phyloP scores from a whole-genome alignment of 1,284 basidiomycete species.

The Sporisorium sorghi region DNA sequence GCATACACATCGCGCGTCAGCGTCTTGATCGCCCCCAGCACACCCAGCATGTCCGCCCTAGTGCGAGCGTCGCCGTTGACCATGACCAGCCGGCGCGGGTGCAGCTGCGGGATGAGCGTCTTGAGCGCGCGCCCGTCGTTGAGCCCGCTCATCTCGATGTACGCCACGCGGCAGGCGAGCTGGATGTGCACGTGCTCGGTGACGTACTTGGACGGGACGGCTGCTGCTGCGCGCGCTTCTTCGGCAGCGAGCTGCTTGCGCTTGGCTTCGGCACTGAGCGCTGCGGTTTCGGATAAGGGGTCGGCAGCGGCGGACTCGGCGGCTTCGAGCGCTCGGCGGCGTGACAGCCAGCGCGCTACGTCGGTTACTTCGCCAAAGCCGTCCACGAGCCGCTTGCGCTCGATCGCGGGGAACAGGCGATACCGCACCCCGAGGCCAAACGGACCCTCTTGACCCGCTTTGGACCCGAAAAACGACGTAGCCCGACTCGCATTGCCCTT shows the following conservation, averaged over 20 bases:
- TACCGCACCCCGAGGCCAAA: conserved; percentile 80
- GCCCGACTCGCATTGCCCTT: conserved; percentile 88
- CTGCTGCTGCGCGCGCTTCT: conserved; percentile 69
- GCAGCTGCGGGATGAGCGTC: conserved; percentile 94
- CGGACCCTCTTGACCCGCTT: conserved; percentile 41
- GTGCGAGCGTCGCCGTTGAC: conserved; percentile 59
- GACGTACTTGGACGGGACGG: conserved; percentile 92
- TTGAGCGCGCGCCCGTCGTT: conserved; percentile 97
- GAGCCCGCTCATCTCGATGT: conserved; percentile 93
- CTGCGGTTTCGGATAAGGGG: conserved; percentile 14
- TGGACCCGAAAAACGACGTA: conserved; percentile 81
- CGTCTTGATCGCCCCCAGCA: conserved; percentile 44
- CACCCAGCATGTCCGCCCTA: conserved; percentile 31
- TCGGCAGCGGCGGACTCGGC: conserved; percentile 27
- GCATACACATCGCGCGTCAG: conserved; percentile 92
- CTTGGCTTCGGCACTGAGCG: conserved; percentile 74
- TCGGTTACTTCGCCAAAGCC: conserved; percentile 96
- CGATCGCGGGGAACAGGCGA: conserved; percentile 96
- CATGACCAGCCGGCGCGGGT: conserved; percentile 76
- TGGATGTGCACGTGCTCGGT: conserved; percentile 80
- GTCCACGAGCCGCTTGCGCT: conserved; percentile 90
- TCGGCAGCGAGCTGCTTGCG: conserved; percentile 72
- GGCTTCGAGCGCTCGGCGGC: conserved; percentile 56
- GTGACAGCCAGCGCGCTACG: conserved; percentile 74
- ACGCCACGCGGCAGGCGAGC: conserved; percentile 84